A percentile compares a stretch with the other conserved stretches of the same genome.
phyloP scores from a whole-genome alignment of 805 yeast genomes.

The Barnettozyma sp. region DNA sequence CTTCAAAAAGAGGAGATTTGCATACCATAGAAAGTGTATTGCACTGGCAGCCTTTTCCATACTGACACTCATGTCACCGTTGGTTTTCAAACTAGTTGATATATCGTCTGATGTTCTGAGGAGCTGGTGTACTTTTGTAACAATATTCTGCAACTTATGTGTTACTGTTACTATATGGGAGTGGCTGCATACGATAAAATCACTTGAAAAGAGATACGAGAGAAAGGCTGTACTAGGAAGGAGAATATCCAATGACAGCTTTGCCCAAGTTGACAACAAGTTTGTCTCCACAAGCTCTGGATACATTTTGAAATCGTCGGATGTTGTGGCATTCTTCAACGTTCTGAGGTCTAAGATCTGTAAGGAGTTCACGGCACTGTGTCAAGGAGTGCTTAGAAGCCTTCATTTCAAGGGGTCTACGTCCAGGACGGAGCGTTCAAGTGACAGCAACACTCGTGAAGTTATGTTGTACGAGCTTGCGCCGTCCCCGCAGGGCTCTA shows the following conservation, averaged over 20 bases:
- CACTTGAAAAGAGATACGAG: conserved; percentile 44
- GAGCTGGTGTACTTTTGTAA: conserved; percentile 43
- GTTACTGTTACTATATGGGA: conserved; percentile 56
- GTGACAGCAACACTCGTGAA: too few species aligned
- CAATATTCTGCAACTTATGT: conserved; percentile 42
- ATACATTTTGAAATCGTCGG: conserved; percentile 18
- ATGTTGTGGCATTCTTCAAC: conserved; percentile 14
- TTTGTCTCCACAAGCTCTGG: conserved; percentile 3
- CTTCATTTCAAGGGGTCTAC: too few species aligned
- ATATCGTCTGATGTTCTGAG: conserved; percentile 33
- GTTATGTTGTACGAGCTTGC: conserved; percentile 7
- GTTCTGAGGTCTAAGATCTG: conserved; percentile 9
- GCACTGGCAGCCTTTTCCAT: conserved; percentile 43
- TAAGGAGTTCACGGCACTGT: not conserved
- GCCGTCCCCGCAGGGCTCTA: conserved; percentile 4
- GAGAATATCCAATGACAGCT: conserved; percentile 42
- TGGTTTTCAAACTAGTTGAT: conserved; percentile 32
- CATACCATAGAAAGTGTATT: conserved; percentile 40
- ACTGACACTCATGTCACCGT: conserved; percentile 32
- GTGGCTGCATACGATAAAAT: conserved; percentile 51
- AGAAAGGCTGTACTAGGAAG: conserved; percentile 57
- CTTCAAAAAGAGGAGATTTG: conserved; percentile 33
- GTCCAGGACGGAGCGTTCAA: too few species aligned
- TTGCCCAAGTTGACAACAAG: conserved; percentile 12
- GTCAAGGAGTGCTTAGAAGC: not conserved